Conservation (phyloP, 2,329 filamentous ascomycete genomes). For the Xylaria sp. region DNA sequence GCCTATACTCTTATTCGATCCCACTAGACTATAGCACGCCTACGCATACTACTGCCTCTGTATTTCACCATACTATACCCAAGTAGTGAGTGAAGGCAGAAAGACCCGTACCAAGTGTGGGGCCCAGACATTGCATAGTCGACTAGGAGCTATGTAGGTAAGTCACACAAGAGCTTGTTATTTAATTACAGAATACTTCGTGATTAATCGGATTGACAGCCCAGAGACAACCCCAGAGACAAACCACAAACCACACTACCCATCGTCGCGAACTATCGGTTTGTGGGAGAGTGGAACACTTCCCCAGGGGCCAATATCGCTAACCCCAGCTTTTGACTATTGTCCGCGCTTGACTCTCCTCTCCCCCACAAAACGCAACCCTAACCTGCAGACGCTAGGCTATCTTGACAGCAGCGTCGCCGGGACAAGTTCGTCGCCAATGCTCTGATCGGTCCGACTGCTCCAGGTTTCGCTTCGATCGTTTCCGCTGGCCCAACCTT, state of each 20-base stretch:
- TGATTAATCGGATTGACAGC: background rate
- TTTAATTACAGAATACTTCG: background rate
- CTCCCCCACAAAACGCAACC: constrained; percentile 37
- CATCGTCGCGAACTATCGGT: background rate
- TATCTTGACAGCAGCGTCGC: constrained; percentile 27
- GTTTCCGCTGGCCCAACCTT: constrained; percentile 13
- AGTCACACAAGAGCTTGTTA: background rate
- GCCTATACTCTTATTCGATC: constrained; percentile 4
- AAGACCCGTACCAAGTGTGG: background rate
- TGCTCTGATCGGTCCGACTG: constrained; percentile 39
- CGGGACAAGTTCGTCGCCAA: constrained; percentile 19
- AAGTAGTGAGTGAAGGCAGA: background rate
- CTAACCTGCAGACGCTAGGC: constrained; percentile 34
- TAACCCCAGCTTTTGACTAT: constrained; percentile 35
- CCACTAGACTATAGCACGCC: background rate
- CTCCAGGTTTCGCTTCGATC: constrained; percentile 33
- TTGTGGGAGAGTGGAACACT: constrained; percentile 29
- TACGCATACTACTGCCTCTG: background rate
- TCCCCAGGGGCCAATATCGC: constrained; percentile 22
- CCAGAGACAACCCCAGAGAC: background rate
- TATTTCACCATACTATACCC: background rate
- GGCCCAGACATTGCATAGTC: background rate
- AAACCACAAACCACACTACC: background rate
- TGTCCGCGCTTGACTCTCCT: constrained; percentile 26
- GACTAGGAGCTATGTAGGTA: background rate